Conservation (phyloP, 2,329 filamentous ascomycete species). For the Fusarium sp. region DNA sequence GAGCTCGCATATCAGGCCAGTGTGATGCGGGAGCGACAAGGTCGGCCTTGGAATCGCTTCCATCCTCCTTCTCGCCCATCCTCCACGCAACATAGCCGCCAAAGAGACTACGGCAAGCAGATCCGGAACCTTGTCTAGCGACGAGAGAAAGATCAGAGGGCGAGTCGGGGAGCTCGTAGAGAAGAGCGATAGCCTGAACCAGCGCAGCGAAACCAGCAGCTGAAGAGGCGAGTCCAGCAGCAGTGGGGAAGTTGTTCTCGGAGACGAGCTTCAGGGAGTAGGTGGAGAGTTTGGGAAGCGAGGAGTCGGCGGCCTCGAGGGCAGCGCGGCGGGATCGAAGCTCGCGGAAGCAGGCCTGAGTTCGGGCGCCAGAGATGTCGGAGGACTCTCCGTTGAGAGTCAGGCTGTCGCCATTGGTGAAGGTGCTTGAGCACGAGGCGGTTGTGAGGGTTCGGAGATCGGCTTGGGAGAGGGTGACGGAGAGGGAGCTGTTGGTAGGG, state of each 20-base stretch:
- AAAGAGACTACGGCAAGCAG: slow-evolving; percentile 91
- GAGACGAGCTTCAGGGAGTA: slow-evolving; percentile 87
- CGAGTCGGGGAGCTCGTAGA: slow-evolving; percentile 86
- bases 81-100: slow-evolving; percentile 98
- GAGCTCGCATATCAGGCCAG: slow-evolving; percentile 94
- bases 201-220: slow-evolving; percentile 77
- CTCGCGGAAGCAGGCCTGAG: slow-evolving; percentile 93
- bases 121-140: slow-evolving; percentile 93
- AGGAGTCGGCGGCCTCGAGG: slow-evolving; percentile 77
- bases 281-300: slow-evolving; percentile 83
- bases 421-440: slow-evolving; percentile 84
- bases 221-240: slow-evolving; percentile 84
- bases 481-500: slow-evolving; percentile 97
- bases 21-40: slow-evolving; percentile 88
- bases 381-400: slow-evolving; percentile 85
- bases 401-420: slow-evolving; percentile 74
- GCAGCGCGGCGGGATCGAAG: slow-evolving; percentile 80
- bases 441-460: slow-evolving; percentile 97
- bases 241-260: slow-evolving; percentile 99
- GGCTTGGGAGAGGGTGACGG: slow-evolving; percentile 92
- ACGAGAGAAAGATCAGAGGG: slow-evolving; percentile 88
- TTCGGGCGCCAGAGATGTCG: slow-evolving; percentile 87
- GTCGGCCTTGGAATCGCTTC: slow-evolving; percentile 87
- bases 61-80: slow-evolving; percentile 79
- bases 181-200: slow-evolving; percentile 87